These are phyloP conservation scores for Crithidia brevicula DNA, from an alignment of 208 protist genomes.

Conservation along the genomic window DNA sequence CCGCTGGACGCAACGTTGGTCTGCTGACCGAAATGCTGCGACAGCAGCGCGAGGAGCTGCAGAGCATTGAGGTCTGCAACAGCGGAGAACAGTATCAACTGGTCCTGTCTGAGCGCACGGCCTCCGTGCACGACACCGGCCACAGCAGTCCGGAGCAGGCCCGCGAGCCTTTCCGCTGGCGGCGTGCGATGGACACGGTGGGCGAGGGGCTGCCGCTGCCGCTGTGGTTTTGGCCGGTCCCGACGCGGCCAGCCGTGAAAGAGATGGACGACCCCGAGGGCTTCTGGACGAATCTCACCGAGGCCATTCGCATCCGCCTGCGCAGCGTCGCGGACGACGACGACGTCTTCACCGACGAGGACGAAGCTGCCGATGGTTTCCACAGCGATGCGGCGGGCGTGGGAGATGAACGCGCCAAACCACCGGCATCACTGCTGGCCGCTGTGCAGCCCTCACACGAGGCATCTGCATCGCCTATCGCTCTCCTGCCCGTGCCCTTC, in stretches of 20 bases:
- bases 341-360: constrained; percentile 35
- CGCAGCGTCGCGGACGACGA: constrained; percentile 44
- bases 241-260: constrained; percentile 29
- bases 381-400: neutral
- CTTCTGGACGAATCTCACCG: constrained; percentile 46
- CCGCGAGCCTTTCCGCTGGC: constrained; percentile 23
- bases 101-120: constrained; percentile 23
- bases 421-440: neutral
- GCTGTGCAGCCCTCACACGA: neutral
- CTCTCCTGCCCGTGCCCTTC: neutral
- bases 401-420: neutral
- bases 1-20: constrained; percentile 23
- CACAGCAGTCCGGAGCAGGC: constrained; percentile 20
- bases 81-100: constrained; percentile 30
- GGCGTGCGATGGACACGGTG: constrained; percentile 20
- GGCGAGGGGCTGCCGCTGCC: constrained; percentile 31
- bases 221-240: constrained; percentile 39
- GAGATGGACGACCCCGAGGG: constrained; percentile 38
- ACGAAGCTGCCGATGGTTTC: neutral
- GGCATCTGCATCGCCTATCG: neutral
- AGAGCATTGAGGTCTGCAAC: constrained; percentile 8
- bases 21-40: constrained; percentile 27
- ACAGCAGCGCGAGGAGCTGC: constrained; percentile 18
- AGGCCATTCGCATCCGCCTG: constrained; percentile 50
- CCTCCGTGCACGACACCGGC: constrained; percentile 5